Base-by-base conservation (phyloP, 805 yeast species). In the Kregervanrija pseudodelftensis region DNA sequence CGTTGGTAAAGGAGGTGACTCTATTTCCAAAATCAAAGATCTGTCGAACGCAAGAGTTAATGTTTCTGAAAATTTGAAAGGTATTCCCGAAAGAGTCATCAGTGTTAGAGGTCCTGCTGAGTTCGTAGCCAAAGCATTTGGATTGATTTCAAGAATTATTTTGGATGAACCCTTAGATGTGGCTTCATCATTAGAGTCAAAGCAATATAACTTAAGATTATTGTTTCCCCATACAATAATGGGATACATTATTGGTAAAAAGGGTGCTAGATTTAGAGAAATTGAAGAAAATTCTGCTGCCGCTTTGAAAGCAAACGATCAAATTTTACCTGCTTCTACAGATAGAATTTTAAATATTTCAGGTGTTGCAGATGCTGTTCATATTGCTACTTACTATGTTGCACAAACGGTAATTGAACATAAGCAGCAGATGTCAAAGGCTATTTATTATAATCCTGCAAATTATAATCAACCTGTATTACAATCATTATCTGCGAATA, bases 311-410 rank as follows among this genome's bases (percentile, higher is more conserved):
- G 93, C 95, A 2, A 85, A 82, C 17, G 87, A 82, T 36, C 76
- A 77, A 39, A 76, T 81, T 12, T 65, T 88, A 51, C 85, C 93
- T 1, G 76, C 74, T 48, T 82, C 91, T 0, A 85, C 89, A 12
- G 96, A 88, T 60, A 72, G 95, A 47, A 69, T 84, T 15, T 66
- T 88, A 40, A 71, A 79, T 17, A 74, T 87, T 8, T 68, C 74
- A 5, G 95, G 95, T 7, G 91, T 85, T 11, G 88, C 89, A 1
- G 95, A 87, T 65, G 89, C 95, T 2, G 76, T 88, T 36, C 95
- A 85, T 58, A 85, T 86, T 53, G 95, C 95, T 9, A 70, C 80
- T 0, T 85, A 82, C 62, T 83, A 82, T 58, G 72, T 85, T 45
- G 80, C 85, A 1, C 84, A 80, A 60, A 82, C 85, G 3, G 70